Evolutionary conservation across 768 basidiomycete genomes (phyloP), one percentile per base, ranked within the genome.

Genomic region (Austroboletus eburneus): DNA sequence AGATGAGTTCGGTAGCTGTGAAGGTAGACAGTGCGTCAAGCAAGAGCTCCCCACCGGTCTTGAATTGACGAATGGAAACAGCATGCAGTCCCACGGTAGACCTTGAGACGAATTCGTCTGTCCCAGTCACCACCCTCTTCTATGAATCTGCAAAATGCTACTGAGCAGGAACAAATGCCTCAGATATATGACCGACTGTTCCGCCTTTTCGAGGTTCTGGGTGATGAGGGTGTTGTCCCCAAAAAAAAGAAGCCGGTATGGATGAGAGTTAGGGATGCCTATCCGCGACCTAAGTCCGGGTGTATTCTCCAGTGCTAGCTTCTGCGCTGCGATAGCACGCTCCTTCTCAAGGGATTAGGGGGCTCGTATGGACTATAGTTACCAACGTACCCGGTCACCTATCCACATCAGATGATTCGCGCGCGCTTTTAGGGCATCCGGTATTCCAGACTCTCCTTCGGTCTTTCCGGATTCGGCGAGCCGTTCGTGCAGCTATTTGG

Each of bases 41-140:
- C 48, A 98, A 74, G 9, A 96, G 80, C 30, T 85, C 82, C n/a
- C 83, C 83, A 5, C 82, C 92, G 17, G 79, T 79, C 59, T 89
- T 85, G 32, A 97, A 97, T 58, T 94, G 85, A n/a, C 95, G 85
- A 50, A 90, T 85, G 24, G 90, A 87, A 25, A 94, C 69, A 36
- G 85, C 72, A 60, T 95, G 87, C 0, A 96, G 72, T n/a, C 39
- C 87, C 94, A 42, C 81, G 80, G 72, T 98, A 99, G 34, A 97
- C 95, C 68, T 99, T 99, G 58, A 97, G 80, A 37, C 95, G 80
- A 67, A 97, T 99, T 32, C 93, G 81, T 44, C 95, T 76, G 65
- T 99, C 95, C 95, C 95, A 99, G 69, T 99, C 95, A 37, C 95
- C 95, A 1, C 95, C 95, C 64, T 91, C 80, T 57, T 97, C 93